Base-by-base conservation (phyloP, 2,329 filamentous ascomycete genomes). In the Talaromyces sp. region DNA sequence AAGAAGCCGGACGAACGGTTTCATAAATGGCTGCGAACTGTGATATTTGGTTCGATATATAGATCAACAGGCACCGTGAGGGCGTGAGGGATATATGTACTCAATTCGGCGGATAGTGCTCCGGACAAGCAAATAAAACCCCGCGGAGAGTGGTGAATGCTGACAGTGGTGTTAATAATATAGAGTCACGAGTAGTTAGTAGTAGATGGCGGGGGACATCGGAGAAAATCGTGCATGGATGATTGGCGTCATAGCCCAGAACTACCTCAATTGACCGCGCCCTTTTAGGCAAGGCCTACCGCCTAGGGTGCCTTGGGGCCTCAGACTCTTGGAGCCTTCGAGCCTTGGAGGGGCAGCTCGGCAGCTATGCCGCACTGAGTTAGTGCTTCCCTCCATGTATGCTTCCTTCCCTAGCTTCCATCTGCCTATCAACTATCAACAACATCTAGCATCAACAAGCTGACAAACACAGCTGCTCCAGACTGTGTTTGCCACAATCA, bases 11-110 rank as follows among this genome's bases (percentile, higher is more conserved):
- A 45, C 19, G 17, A 62, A 39, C 39, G 50, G n/a, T 39, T 27
- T 58, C 63, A 65, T 65, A 39, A 61, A 56, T 25, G 58, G 33
- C 31, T 33, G 63, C 4, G 33, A 11, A 35, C 17, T 9, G 39
- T 13, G 27, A 37, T 11, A 54, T 35, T 2, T 15, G 9, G 17
- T 22, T 13, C 22, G 52, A 39, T 9, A 37, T 25, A 22, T 15
- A 17, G 4, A 37, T 15, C 11, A 39, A 52, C 41, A n/a, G 19
- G 10, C 35, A 49, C 22, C 43, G 19, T 9, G 59, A 35, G 8
- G 10, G 22, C 22, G 22, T 22, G 22, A 22, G 22, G 22, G 22
- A 22, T 35, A 52, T 31, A 61, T 50, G n/a, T 50, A 41, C 47
- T 52, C 27, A 54, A 54, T 35, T 22, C 52, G 31, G 33, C n/a